Percentiles rank a stretch among this genome's conserved stretches.
These are phyloP conservation scores for Alnus rubra DNA, from an alignment of 306 rosid species.

Conservation along the genomic window DNA sequence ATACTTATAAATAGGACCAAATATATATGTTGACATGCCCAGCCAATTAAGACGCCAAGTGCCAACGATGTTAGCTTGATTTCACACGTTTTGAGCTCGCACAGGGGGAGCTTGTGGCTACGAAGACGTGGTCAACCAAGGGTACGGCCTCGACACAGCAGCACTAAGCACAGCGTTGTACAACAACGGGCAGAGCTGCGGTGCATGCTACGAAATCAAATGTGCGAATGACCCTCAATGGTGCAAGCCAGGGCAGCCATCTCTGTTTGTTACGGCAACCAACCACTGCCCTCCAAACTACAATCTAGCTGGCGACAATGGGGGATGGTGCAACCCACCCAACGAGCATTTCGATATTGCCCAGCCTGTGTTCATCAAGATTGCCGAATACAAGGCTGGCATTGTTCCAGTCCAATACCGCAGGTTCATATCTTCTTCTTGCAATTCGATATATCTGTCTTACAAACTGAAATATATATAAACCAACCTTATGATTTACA, in stretches of 20 bases:
- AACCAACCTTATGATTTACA: background rate
- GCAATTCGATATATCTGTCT: no score
- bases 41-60: no score
- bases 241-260: slow-evolving; percentile 54
- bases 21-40: no score
- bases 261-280: slow-evolving; percentile 64
- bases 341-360: slow-evolving; percentile 74
- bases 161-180: slow-evolving; percentile 67
- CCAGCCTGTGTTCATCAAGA: slow-evolving; percentile 53
- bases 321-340: slow-evolving; percentile 96
- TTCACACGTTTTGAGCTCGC: no score
- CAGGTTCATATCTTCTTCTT: slow-evolving; percentile 39
- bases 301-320: slow-evolving; percentile 37
- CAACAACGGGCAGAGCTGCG: slow-evolving; percentile 61
- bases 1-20: no score
- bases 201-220: slow-evolving; percentile 71
- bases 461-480: background rate
- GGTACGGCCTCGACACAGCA: slow-evolving; percentile 66
- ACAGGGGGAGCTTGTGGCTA: slow-evolving; percentile 95
- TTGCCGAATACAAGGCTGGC: slow-evolving; percentile 59
- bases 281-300: slow-evolving; percentile 65
- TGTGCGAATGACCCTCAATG: slow-evolving; percentile 44
- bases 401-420: slow-evolving; percentile 65
- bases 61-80: no score
- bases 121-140: slow-evolving; percentile 63